Conservation (phyloP, 495 filamentous ascomycete genomes). For the Neurospora discreta region DNA sequence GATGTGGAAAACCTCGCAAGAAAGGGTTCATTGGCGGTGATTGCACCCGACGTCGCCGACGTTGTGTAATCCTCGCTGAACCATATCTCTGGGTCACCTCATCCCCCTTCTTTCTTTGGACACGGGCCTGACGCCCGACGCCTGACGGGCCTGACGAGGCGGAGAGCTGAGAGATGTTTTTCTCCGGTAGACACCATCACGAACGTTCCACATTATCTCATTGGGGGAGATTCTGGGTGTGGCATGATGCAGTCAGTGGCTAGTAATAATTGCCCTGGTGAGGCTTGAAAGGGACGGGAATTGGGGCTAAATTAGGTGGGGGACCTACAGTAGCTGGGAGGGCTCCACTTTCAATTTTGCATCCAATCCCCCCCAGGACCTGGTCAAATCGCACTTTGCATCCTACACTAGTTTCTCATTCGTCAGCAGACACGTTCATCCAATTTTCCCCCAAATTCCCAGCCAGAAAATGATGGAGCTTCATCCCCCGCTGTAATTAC, state of each 20-base stretch:
- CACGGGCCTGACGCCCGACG: background rate
- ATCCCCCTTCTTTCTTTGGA: background rate
- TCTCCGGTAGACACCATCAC: background rate
- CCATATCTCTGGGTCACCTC: background rate
- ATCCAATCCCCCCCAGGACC: background rate
- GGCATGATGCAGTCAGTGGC: background rate
- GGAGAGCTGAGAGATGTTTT: background rate
- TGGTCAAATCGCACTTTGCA: background rate
- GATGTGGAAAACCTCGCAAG: background rate
- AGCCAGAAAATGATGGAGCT: background rate
- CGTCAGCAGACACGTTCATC: background rate
- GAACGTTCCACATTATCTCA: background rate
- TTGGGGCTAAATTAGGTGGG: too few relatives aligned
- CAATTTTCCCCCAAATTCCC: background rate
- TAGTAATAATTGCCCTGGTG: background rate
- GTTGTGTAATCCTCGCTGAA: background rate
- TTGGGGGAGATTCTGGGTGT: background rate
- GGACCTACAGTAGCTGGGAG: background rate
- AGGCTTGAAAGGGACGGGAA: background rate
- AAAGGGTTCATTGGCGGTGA: background rate
- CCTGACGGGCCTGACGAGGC: background rate
- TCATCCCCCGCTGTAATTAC: background rate
- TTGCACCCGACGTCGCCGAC: background rate
- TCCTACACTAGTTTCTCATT: background rate
- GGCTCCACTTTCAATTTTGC: background rate